Percentiles rank a stretch among this genome's conserved stretches.
phyloP scores from a whole-genome alignment of 2,329 filamentous ascomycete species.

The Fusarium torulosum region DNA sequence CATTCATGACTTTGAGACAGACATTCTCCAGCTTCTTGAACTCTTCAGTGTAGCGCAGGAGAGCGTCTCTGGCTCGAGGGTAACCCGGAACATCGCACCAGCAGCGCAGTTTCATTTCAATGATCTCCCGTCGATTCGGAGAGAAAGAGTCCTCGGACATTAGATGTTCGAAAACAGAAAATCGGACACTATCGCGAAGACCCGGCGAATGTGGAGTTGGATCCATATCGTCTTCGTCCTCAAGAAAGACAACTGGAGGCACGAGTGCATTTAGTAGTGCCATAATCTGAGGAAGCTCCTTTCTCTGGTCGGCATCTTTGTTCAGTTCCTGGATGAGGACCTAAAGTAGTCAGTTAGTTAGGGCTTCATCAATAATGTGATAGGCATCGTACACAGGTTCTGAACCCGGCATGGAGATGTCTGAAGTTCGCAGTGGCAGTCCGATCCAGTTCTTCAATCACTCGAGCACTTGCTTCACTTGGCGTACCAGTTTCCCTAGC shows the following conservation, averaged over 20 bases:
- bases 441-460: conserved; percentile 51
- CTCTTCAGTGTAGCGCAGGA: conserved; percentile 52
- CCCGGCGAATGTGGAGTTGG: conserved; percentile 49
- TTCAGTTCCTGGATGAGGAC: conserved; percentile 47
- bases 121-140: conserved; percentile 37
- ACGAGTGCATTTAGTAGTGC: conserved; percentile 55
- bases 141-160: conserved; percentile 45
- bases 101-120: conserved; percentile 50
- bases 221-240: conserved; percentile 42
- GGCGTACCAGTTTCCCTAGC: conserved; percentile 26
- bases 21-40: conserved; percentile 52
- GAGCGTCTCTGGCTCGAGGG: conserved; percentile 44
- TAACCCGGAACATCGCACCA: conserved; percentile 53
- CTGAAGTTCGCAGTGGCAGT: conserved; percentile 49
- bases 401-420: conserved; percentile 52
- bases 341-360: conserved; percentile 35
- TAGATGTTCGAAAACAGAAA: conserved; percentile 53
- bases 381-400: conserved; percentile 48
- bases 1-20: conserved; percentile 46
- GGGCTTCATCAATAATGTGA: background rate
- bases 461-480: conserved; percentile 26
- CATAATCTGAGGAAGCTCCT: conserved; percentile 47
- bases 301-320: conserved; percentile 13
- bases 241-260: conserved; percentile 45
- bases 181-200: conserved; percentile 53